Evolutionary conservation across 2,329 filamentous ascomycete species (phyloP), one percentile per base, ranked within the genome.

Genomic region (Aspergillus sp.): DNA sequence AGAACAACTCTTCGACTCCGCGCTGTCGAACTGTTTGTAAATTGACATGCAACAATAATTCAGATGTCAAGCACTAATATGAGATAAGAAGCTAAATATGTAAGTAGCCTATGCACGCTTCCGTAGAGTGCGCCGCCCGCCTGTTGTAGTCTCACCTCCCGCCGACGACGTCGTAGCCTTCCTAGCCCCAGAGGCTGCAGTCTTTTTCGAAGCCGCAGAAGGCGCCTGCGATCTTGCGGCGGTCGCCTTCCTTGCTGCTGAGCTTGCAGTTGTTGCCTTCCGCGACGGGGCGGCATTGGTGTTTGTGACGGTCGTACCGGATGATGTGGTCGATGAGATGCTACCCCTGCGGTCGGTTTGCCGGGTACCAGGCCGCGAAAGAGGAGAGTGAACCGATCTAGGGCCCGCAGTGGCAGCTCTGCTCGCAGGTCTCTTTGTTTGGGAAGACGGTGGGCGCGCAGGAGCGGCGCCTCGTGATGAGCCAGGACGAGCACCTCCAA

Each of bases 101-200:
- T 26, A 34, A 17, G 17, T 22, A 38, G 22, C 54, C 61, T 71
- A 76, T 22, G 66, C 70, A 17, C 75, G 70, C 62, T 76, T 79
- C 45, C 77, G 74, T 58, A 79, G 63, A 12, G 74, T 71, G 50
- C 77, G 69, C 32, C 72, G 72, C 18, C 72, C 71, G 11, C 70
- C 61, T 32, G 71, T 61, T 7, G 71, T 60, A 30, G 68, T 64
- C 47, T 78, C 74, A 32, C 63, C 64, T 32, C 67, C 64, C 11
- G 64, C 63, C 12, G 69, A 60, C 7, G 68, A 66, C 8, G 72
- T 36, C 7, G 72, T 71, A 6, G 67, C 69, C 57, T 75, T 76
- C 42, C 67, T 71, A 9, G 70, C 59, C 18, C 66, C 62, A 3
- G 72, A 63, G 8, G 68, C 65, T 4, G 71, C 63, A 30, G 65